Evolutionary conservation across 2,329 filamentous ascomycete species (phyloP).

Genomic region (Colletotrichum agaves): DNA sequence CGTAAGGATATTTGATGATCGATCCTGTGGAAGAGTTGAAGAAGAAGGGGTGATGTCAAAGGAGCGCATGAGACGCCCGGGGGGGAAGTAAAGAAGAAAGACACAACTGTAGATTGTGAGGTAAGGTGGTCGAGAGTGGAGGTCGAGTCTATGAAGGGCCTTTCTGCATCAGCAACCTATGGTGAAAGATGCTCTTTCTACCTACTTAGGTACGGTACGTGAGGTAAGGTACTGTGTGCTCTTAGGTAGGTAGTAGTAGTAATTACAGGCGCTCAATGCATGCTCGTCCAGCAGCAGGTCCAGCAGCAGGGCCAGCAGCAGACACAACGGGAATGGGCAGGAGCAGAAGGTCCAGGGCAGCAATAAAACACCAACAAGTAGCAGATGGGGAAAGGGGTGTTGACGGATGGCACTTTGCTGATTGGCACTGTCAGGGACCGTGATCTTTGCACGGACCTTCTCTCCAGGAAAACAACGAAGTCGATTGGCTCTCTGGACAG

Average conservation of each 20-base stretch:
- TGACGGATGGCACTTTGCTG: slow-evolving; percentile 12
- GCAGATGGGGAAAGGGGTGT: slow-evolving; percentile 24
- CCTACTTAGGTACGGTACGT: too few species aligned
- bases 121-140: slow-evolving; percentile 24
- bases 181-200: background rate
- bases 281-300: background rate
- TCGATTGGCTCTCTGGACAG: slow-evolving; percentile 14
- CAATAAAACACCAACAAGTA: background rate
- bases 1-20: slow-evolving; percentile 11
- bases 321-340: background rate
- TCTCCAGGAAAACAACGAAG: background rate
- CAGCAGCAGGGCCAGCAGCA: background rate
- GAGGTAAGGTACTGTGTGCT: too few species aligned
- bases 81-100: background rate
- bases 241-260: too few species aligned
- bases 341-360: background rate
- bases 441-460: slow-evolving; percentile 18
- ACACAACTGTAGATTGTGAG: slow-evolving; percentile 18
- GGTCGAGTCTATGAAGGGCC: slow-evolving; percentile 26
- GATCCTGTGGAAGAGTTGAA: slow-evolving; percentile 13
- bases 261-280: background rate
- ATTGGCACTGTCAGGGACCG: slow-evolving; percentile 11
- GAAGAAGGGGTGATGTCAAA: slow-evolving; percentile 18
- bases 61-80: slow-evolving; percentile 19
- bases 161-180: slow-evolving; percentile 14